phyloP scores from a whole-genome alignment of 2,329 filamentous ascomycete genomes.

The Trichoderma sp. region DNA sequence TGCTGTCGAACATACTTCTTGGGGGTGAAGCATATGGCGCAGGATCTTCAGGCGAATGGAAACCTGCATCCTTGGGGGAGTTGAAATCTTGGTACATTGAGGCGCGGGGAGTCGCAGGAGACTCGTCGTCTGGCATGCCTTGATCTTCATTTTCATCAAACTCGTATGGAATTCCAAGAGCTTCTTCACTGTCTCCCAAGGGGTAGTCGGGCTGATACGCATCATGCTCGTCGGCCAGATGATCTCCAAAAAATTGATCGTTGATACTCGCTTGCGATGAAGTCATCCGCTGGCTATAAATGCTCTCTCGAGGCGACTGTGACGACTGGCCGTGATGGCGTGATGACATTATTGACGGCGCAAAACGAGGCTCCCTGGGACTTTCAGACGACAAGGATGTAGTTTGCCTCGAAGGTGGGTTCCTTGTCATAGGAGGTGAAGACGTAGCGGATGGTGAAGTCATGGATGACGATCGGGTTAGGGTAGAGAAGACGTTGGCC shows the following conservation, averaged over 20 bases:
- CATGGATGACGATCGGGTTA: slow-evolving; percentile 59
- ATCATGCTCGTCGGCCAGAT: slow-evolving; percentile 30
- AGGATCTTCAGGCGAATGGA: slow-evolving; percentile 33
- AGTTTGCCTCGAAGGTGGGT: slow-evolving; percentile 39
- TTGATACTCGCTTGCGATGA: slow-evolving; percentile 36
- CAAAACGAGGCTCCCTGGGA: slow-evolving; percentile 29
- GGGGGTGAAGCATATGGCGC: slow-evolving; percentile 27
- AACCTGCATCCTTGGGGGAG: slow-evolving; percentile 34
- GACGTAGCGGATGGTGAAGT: slow-evolving; percentile 45
- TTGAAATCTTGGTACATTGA: slow-evolving; percentile 47
- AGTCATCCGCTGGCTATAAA: slow-evolving; percentile 16
- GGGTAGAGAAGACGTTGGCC: slow-evolving; percentile 63
- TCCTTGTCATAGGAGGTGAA: slow-evolving; percentile 53
- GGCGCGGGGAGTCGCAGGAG: slow-evolving; percentile 56
- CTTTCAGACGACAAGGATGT: slow-evolving; percentile 35
- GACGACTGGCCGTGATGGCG: not conserved
- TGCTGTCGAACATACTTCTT: not conserved
- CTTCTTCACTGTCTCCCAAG: slow-evolving; percentile 56
- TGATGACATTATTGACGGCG: slow-evolving; percentile 4
- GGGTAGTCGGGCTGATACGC: slow-evolving; percentile 31
- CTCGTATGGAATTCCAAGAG: slow-evolving; percentile 59
- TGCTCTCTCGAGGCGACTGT: slow-evolving; percentile 29
- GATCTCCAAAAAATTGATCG: slow-evolving; percentile 32
- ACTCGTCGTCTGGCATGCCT: slow-evolving; percentile 37
- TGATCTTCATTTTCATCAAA: slow-evolving; percentile 43